These are phyloP conservation scores for Melaleuca quinquenervia DNA, from an alignment of 345 rosid genomes.

Conservation along the genomic window DNA sequence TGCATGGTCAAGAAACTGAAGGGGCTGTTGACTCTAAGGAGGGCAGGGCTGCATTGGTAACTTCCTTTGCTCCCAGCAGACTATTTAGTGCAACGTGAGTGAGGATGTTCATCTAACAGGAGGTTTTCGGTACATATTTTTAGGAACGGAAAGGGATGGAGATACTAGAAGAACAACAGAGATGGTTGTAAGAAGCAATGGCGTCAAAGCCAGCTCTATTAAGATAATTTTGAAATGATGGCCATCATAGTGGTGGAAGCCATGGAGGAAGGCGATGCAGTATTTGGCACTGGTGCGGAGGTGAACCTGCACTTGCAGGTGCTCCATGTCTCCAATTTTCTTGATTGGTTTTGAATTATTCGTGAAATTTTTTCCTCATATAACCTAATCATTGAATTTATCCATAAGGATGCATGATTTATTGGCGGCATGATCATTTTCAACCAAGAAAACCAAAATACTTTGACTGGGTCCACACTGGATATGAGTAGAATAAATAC, in stretches of 20 bases:
- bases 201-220: slow-evolving; percentile 50
- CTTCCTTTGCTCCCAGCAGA: neutral
- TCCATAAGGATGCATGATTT: slow-evolving; percentile 32
- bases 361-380: neutral
- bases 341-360: no score
- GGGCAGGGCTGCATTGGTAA: slow-evolving; percentile 72
- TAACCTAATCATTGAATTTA: neutral
- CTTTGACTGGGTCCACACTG: slow-evolving; percentile 89
- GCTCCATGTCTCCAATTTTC: neutral
- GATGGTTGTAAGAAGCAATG: slow-evolving; percentile 58
- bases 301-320: slow-evolving; percentile 86
- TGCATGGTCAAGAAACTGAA: slow-evolving; percentile 75
- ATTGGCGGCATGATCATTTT: slow-evolving; percentile 98
- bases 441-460: slow-evolving; percentile 90
- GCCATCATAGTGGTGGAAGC: slow-evolving; percentile 87
- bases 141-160: slow-evolving; percentile 62
- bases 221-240: slow-evolving; percentile 70
- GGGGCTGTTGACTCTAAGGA: slow-evolving; percentile 93
- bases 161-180: slow-evolving; percentile 63
- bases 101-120: no score
- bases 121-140: neutral
- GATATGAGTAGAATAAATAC: slow-evolving; percentile 94
- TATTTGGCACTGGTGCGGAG: slow-evolving; percentile 86
- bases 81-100: no score
- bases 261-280: slow-evolving; percentile 93